These are phyloP conservation scores for Thermothielavioides terrestris DNA, from an alignment of 495 filamentous ascomycete genomes.

Conservation along the genomic window DNA sequence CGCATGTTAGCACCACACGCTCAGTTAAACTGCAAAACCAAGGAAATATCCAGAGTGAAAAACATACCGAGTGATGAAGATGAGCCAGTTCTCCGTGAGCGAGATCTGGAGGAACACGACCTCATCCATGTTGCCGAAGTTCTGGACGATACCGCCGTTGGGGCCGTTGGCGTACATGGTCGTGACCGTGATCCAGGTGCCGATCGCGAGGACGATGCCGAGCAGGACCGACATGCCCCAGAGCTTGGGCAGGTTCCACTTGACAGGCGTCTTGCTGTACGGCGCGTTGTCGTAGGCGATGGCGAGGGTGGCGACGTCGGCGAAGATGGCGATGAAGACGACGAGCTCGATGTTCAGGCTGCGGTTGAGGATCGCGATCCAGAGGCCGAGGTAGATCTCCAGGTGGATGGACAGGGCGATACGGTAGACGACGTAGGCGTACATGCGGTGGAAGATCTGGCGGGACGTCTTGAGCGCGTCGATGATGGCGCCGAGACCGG, in stretches of 20 bases:
- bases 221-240: slow-evolving; percentile 86
- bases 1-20: slow-evolving; percentile 2
- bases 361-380: slow-evolving; percentile 80
- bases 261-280: slow-evolving; percentile 76
- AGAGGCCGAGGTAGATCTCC: slow-evolving; percentile 80
- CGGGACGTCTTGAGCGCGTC: slow-evolving; percentile 89
- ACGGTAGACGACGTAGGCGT: slow-evolving; percentile 93
- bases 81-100: slow-evolving; percentile 90
- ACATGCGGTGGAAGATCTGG: slow-evolving; percentile 96
- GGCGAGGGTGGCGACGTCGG: slow-evolving; percentile 84
- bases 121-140: slow-evolving; percentile 70
- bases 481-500: slow-evolving; percentile 86
- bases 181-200: slow-evolving; percentile 75
- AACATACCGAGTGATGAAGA: slow-evolving; percentile 69
- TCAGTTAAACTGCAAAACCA: background rate
- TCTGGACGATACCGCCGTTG: slow-evolving; percentile 76
- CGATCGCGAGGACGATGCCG: slow-evolving; percentile 68
- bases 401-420: slow-evolving; percentile 87
- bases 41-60: background rate
- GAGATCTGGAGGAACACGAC: slow-evolving; percentile 87
- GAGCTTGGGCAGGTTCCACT: slow-evolving; percentile 88
- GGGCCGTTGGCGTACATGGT: slow-evolving; percentile 62
- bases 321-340: slow-evolving; percentile 91
- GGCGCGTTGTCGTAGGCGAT: slow-evolving; percentile 93
- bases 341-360: slow-evolving; percentile 77